Evolutionary conservation across 371 early-diverging fungal genomes (phyloP).

Genomic region (Circinella umbellata): DNA sequence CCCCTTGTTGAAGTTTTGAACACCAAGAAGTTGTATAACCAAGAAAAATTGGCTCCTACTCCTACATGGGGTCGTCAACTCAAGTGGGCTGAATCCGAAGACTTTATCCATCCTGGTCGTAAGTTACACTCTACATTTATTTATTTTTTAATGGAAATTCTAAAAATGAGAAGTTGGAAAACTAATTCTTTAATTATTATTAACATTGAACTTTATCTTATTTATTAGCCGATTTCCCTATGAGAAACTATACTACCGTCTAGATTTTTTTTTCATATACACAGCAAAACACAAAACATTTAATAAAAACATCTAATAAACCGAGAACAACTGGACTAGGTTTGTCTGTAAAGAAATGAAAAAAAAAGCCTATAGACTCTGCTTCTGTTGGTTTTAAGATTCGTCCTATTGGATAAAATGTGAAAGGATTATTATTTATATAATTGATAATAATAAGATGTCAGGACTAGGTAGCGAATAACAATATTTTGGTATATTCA

Average conservation of each 20-base stretch:
- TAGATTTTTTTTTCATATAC: conserved; percentile 11
- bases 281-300: not conserved
- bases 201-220: not conserved
- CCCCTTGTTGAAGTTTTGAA: conserved; percentile 51
- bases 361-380: too few species aligned
- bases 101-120: conserved; percentile 54
- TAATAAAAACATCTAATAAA: too few species aligned
- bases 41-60: conserved; percentile 40
- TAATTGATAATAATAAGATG: too few species aligned
- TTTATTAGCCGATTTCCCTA: conserved; percentile 18
- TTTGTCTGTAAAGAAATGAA: too few species aligned
- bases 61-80: conserved; percentile 46
- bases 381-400: too few species aligned
- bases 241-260: conserved; percentile 18
- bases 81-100: conserved; percentile 51
- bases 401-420: too few species aligned
- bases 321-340: too few species aligned
- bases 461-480: too few species aligned
- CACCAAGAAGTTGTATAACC: conserved; percentile 38
- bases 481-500: too few species aligned
- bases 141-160: not conserved
- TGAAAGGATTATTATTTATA: too few species aligned
- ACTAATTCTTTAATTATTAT: not conserved
- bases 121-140: conserved; percentile 11
- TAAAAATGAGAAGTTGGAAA: not conserved